Conservation (phyloP, 768 basidiomycete species). For the Podaxis sp. region DNA sequence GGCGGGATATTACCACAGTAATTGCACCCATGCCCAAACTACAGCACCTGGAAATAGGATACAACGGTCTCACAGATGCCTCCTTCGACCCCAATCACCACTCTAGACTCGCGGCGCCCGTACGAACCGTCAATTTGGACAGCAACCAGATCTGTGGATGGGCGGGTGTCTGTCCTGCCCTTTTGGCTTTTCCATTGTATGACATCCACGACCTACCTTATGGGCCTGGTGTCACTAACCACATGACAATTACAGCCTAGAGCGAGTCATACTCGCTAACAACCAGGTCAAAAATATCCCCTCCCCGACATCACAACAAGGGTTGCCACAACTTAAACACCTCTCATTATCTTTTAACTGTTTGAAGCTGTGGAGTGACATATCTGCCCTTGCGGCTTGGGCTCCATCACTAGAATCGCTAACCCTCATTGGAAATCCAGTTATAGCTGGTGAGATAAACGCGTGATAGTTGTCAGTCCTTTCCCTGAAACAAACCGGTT, state of each 20-base stretch:
- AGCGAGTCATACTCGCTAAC: slow-evolving; percentile 63
- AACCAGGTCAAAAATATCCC: slow-evolving; percentile 60
- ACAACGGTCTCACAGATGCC: slow-evolving; percentile 55
- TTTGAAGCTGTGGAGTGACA: slow-evolving; percentile 55
- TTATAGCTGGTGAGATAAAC: slow-evolving; percentile 49
- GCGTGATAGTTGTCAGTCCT: slow-evolving; percentile 5
- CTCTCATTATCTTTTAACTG: slow-evolving; percentile 65
- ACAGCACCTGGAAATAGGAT: slow-evolving; percentile 63
- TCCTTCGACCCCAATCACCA: slow-evolving; percentile 21
- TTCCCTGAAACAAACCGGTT: slow-evolving; percentile 29
- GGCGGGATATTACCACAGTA: slow-evolving; percentile 62
- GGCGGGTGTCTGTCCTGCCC: slow-evolving; percentile 44
- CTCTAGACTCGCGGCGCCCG: slow-evolving; percentile 22
- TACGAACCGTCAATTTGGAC: slow-evolving; percentile 69
- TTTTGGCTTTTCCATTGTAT: slow-evolving; percentile 48
- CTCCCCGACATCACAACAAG: slow-evolving; percentile 27
- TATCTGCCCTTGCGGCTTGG: slow-evolving; percentile 70
- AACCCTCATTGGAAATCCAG: slow-evolving; percentile 61
- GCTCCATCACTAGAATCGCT: slow-evolving; percentile 66
- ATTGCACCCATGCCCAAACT: slow-evolving; percentile 54
- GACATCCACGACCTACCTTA: slow-evolving; percentile 21
- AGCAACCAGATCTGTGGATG: slow-evolving; percentile 63
- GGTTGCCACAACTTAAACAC: slow-evolving; percentile 44
- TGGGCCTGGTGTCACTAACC: slow-evolving; percentile 20
- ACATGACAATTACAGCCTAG: slow-evolving; percentile 46